phyloP scores from a whole-genome alignment of 2,329 filamentous ascomycete species.

The Trichophyton schoenleinii region DNA sequence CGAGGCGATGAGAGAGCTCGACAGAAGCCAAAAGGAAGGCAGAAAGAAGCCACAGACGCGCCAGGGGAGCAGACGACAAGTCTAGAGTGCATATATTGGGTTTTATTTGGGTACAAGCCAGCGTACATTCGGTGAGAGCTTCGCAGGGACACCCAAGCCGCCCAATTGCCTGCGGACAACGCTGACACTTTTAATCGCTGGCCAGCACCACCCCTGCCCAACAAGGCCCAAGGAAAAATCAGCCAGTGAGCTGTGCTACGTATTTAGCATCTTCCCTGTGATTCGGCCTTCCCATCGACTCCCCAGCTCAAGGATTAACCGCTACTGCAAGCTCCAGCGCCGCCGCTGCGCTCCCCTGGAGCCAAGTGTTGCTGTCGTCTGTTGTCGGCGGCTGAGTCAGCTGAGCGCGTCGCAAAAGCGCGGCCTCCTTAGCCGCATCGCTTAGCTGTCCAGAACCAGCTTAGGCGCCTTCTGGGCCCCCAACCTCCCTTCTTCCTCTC shows the following conservation, averaged over 20 bases:
- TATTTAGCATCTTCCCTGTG: neutral
- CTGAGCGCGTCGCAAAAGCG: neutral
- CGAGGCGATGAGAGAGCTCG: no score
- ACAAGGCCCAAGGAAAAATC: neutral
- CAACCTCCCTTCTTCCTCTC: slow-evolving; percentile 1
- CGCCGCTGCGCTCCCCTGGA: neutral
- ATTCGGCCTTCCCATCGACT: neutral
- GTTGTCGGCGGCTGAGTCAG: neutral
- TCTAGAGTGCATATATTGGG: neutral
- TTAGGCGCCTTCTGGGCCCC: slow-evolving; percentile 1
- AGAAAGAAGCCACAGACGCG: neutral
- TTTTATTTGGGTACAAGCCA: neutral
- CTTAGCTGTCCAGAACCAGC: slow-evolving; percentile 6
- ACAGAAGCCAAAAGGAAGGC: neutral
- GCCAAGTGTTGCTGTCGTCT: neutral
- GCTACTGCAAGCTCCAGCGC: neutral
- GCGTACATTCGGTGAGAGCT: neutral
- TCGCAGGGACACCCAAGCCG: no score
- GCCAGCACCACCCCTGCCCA: neutral
- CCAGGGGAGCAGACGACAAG: neutral
- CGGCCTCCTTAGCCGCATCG: neutral
- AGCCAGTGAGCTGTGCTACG: neutral
- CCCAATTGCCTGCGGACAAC: neutral
- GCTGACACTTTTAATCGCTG: neutral
- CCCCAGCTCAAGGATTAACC: neutral